Base-by-base conservation (phyloP, 768 basidiomycete species). In the Lactarius sanguifluus region DNA sequence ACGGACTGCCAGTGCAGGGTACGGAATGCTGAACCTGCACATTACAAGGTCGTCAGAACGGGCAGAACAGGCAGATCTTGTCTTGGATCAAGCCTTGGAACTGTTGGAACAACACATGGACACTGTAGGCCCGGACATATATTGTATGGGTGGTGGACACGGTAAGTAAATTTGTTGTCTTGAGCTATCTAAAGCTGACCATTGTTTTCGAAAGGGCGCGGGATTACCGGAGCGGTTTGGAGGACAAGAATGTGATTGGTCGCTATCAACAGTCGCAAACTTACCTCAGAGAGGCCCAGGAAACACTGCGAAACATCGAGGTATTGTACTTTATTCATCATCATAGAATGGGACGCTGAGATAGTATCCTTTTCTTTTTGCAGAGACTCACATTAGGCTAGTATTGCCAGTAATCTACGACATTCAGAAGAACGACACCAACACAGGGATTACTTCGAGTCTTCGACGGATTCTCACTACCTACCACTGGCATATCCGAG, bases 211-310 rank as follows among this genome's bases (percentile, higher is more conserved):
- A 50, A 38, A 66, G 65, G 7, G n/a, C 61, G 30, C 40, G 5
- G 12, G 61, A 52, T 20, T 34, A 40, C 20, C 61, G 61, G 9
- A 23, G 3, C 20, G 65, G 60, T 32, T 38, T 66, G 23, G 65
- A 66, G 38, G 28, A 40, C 20, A 62, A 62, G 36, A 20, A n/a
- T 47, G 6, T 43, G 6, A 9, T 62, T 25, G 47, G 61, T 32
- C 56, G 47, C 12, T 9, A 25, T 6, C 38, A 38, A 7, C 56
- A 58, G 36, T 34, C 56, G 20, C 61, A 62, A 13, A 28, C 32
- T 2, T 66, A 66, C 30, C 56, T 57, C n/a, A 47, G 41, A n/a
- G n/a, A 66, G 30, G 65, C 61, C 28, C 61, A 40, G 16, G 65
- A 62, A 38, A 58, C 65, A 3, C 13, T 61, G 8, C 8, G 15